Evolutionary conservation across 306 rosid species (phyloP), one percentile per base, ranked within the genome.

Genomic region (Vigna trinervia): DNA sequence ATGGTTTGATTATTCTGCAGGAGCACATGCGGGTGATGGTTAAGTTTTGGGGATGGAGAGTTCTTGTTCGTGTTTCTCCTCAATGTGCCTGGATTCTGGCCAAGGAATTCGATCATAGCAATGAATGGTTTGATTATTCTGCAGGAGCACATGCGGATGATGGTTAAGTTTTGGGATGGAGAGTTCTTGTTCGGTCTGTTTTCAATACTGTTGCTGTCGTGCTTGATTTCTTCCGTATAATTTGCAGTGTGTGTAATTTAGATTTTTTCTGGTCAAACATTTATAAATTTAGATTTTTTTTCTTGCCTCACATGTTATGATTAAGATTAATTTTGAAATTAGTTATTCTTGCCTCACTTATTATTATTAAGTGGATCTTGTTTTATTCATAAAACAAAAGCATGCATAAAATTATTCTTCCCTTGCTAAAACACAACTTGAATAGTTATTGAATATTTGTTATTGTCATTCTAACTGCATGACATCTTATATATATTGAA

Each of bases 171-270:
- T 52, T 56, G 74, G 57, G 52, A 68, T 46, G 76, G 62, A 66
- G 75, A 64, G 79, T 63, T 54, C 20, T 39, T 51, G n/a, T 70
- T 74, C 70, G n/a, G 45, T 72, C 28, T 64, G 46, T 63, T 46
- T 39, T 64, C 23, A 17, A 43, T 19, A 39, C 17, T 64, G 70
- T 51, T 39, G 47, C 70, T 23, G 36, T 36, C 12, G 30, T 41
- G 32, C 51, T 17, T 38, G 10, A 39, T 39, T 65, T n/a, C 69
- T 45, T 60, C 67, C 43, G 14, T 60, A 28, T 12, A 59, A 22
- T 26, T 61, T 7, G 68, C 46, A 32, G 7, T 6, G 69, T 32
- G 47, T 30, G 67, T 63, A 63, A 63, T 38, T 38, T 17, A 63
- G 30, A 10, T 17, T n/a, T 22, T 38, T 38, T 36, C 48, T 63